phyloP scores from a whole-genome alignment of 768 basidiomycete species.

The Suillus occidentalis region DNA sequence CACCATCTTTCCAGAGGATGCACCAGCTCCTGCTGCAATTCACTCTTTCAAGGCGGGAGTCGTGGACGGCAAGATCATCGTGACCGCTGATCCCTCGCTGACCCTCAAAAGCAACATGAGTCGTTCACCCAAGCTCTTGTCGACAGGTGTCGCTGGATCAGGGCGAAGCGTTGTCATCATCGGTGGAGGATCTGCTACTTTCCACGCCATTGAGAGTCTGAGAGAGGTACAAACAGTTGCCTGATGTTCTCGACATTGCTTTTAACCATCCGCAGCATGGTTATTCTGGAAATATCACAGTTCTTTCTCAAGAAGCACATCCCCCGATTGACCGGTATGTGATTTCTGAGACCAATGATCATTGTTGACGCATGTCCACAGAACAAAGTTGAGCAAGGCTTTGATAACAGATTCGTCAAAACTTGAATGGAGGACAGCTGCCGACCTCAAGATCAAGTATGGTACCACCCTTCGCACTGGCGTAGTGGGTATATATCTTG shows the following conservation, averaged over 20 bases:
- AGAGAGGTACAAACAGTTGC: conserved; percentile 57
- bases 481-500: conserved; percentile 40
- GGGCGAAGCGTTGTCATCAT: conserved; percentile 77
- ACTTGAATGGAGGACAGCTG: conserved; percentile 68
- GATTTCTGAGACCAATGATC: neutral
- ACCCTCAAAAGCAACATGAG: conserved; percentile 68
- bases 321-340: conserved; percentile 80
- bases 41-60: conserved; percentile 75
- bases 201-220: conserved; percentile 77
- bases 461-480: conserved; percentile 64
- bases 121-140: conserved; percentile 56
- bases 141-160: conserved; percentile 43
- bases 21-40: conserved; percentile 78
- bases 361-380: conserved; percentile 25
- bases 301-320: conserved; percentile 77
- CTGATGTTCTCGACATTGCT: neutral
- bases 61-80: conserved; percentile 71
- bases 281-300: conserved; percentile 72
- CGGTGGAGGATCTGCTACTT: conserved; percentile 81
- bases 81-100: conserved; percentile 64
- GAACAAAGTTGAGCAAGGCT: conserved; percentile 88
- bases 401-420: conserved; percentile 78
- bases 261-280: conserved; percentile 53
- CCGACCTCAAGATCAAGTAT: conserved; percentile 76
- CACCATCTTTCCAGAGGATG: conserved; percentile 61